phyloP scores from a whole-genome alignment of 2,329 filamentous ascomycete genomes.

The Xylariaceae sp. region DNA sequence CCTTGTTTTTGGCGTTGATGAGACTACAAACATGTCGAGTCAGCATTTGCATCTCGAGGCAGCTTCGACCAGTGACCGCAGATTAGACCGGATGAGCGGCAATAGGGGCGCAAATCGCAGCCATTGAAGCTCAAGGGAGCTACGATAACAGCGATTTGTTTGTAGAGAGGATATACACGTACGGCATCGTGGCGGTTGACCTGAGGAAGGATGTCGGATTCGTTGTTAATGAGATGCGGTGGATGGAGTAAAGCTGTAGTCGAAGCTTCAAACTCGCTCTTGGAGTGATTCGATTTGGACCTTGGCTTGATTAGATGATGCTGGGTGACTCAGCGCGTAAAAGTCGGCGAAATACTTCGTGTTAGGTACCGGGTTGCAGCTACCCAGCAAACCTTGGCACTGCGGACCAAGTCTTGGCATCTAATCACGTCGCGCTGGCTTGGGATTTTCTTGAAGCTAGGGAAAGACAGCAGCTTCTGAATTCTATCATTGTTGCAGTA shows the following conservation, averaged over 20 bases:
- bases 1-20: constrained; percentile 71
- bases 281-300: constrained; percentile 14
- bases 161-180: constrained; percentile 10
- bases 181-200: constrained; percentile 24
- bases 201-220: constrained; percentile 1
- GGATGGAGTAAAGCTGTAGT: constrained; percentile 13
- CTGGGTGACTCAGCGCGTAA: constrained; percentile 20
- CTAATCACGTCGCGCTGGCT: no score
- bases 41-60: no score
- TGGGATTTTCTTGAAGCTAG: no score
- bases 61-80: no score
- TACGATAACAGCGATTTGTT: background rate
- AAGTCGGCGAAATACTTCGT: constrained; percentile 15
- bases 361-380: background rate
- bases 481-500: no score
- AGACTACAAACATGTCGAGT: constrained; percentile 38
- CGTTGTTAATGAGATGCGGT: background rate
- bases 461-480: no score
- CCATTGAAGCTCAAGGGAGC: constrained; percentile 10
- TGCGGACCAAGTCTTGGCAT: background rate
- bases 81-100: constrained; percentile 3
- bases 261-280: constrained; percentile 16
- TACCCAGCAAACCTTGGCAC: no score
- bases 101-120: constrained; percentile 2
- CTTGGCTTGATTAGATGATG: constrained; percentile 8